Percentiles rank a stretch among this genome's conserved stretches.
Conservation (phyloP, 495 filamentous ascomycete genomes). For the Ramalina intermedia region DNA sequence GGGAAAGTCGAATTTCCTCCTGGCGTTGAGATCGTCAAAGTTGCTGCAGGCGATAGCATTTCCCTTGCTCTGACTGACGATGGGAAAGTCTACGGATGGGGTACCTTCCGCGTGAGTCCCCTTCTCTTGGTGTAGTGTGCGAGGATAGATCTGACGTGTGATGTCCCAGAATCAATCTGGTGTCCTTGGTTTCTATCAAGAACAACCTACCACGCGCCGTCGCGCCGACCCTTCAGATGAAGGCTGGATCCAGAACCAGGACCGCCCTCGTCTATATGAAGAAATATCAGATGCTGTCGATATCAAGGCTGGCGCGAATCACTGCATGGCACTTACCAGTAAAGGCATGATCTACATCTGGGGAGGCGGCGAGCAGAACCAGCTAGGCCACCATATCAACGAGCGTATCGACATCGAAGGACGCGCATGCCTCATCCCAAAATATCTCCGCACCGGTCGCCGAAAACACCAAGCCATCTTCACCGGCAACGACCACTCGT, state of each 20-base stretch:
- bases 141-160: background rate
- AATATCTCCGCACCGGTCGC: slow-evolving; percentile 12
- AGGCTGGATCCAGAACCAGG: slow-evolving; percentile 27
- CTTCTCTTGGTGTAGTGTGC: background rate
- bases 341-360: slow-evolving; percentile 44
- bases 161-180: slow-evolving; percentile 24
- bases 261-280: slow-evolving; percentile 33
- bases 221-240: background rate
- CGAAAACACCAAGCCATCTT: slow-evolving; percentile 39
- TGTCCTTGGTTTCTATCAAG: slow-evolving; percentile 26
- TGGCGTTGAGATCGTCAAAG: slow-evolving; percentile 40
- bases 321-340: slow-evolving; percentile 44
- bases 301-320: slow-evolving; percentile 43
- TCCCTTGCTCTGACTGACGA: slow-evolving; percentile 53
- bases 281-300: slow-evolving; percentile 42
- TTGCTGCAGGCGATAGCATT: slow-evolving; percentile 49
- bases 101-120: slow-evolving; percentile 49
- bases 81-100: slow-evolving; percentile 56
- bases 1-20: slow-evolving; percentile 45
- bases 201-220: background rate
- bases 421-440: slow-evolving; percentile 21
- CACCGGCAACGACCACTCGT: slow-evolving; percentile 43
- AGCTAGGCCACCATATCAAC: slow-evolving; percentile 45
- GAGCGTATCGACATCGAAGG: slow-evolving; percentile 31
- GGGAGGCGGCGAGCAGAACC: slow-evolving; percentile 49